Evolutionary conservation across 2,329 filamentous ascomycete species (phyloP).

Genomic region (Colletotrichum sp.): DNA sequence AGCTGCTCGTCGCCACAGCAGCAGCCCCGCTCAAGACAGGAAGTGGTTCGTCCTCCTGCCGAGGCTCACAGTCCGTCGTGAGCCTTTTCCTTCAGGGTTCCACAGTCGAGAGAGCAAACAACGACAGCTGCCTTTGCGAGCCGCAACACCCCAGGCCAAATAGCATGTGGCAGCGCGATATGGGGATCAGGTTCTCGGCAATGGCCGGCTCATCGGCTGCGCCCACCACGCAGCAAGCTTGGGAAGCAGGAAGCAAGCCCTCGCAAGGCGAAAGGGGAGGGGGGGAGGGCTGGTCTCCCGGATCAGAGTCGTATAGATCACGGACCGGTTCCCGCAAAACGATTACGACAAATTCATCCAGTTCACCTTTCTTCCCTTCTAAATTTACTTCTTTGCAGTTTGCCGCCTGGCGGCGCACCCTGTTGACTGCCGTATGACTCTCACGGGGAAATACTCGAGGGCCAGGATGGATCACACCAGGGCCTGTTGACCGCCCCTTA

Average conservation of each 20-base stretch:
- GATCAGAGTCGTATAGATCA: constrained; percentile 22
- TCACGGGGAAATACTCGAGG: too few species aligned
- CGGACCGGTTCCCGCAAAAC: not conserved
- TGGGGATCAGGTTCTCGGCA: constrained; percentile 78
- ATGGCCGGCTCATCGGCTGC: constrained; percentile 29
- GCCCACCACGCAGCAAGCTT: constrained; percentile 25
- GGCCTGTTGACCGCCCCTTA: constrained; percentile 32
- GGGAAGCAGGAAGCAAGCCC: constrained; percentile 1
- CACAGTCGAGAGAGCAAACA: constrained; percentile 35
- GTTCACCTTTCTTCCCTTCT: too few species aligned
- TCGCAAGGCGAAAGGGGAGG: too few species aligned
- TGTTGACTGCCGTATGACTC: too few species aligned
- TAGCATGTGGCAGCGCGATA: constrained; percentile 77
- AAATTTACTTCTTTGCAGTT: too few species aligned
- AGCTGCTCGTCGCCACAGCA: constrained; percentile 11
- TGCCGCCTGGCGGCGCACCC: too few species aligned
- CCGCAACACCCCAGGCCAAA: constrained; percentile 61
- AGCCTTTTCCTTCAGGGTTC: constrained; percentile 37
- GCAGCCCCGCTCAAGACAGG: constrained; percentile 21
- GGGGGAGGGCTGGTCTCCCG: too few species aligned
- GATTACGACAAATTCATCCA: too few species aligned
- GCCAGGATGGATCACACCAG: too few species aligned
- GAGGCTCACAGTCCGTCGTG: constrained; percentile 65
- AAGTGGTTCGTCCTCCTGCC: constrained; percentile 30
- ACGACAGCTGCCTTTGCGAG: constrained; percentile 26